Percentiles rank a stretch among this genome's conserved stretches.
Evolutionary conservation across 257 asterid species (phyloP).

Genomic region (Solanum paucissectum): DNA sequence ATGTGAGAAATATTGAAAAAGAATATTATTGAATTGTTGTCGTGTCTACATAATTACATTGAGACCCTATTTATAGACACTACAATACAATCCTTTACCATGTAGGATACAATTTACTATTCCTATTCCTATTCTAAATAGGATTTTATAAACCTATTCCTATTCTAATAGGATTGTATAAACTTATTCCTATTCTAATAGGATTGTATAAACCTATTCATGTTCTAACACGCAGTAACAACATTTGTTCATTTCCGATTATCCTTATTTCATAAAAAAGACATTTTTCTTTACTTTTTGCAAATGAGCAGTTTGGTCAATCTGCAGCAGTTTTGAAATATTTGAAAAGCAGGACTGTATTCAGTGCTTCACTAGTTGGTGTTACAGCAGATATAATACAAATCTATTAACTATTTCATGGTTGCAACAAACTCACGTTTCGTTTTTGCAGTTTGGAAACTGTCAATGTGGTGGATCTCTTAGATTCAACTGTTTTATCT

Average conservation of each 20-base stretch:
- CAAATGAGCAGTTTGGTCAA: not conserved
- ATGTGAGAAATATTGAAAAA: not conserved
- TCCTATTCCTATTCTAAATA: not conserved
- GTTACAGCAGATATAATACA: not conserved
- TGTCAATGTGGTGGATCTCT: constrained; percentile 18
- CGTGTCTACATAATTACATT: not conserved
- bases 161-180: not conserved
- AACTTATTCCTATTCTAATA: no score
- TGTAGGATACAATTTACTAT: not conserved
- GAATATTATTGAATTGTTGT: not conserved
- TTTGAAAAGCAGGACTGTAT: not conserved
- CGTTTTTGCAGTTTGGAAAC: constrained; percentile 31
- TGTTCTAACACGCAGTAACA: not conserved
- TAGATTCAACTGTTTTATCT: constrained; percentile 42
- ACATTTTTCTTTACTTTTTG: not conserved
- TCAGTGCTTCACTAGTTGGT: not conserved
- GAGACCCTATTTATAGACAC: not conserved
- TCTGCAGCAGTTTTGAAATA: not conserved
- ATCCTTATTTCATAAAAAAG: not conserved
- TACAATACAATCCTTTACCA: not conserved
- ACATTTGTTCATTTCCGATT: not conserved
- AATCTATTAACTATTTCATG: not conserved
- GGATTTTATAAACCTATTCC: not conserved
- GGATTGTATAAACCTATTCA: not conserved
- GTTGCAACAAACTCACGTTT: constrained; percentile 1